Evolutionary conservation across 768 basidiomycete species (phyloP), one percentile per base, ranked within the genome.

Genomic region (Tulasnella sp.): DNA sequence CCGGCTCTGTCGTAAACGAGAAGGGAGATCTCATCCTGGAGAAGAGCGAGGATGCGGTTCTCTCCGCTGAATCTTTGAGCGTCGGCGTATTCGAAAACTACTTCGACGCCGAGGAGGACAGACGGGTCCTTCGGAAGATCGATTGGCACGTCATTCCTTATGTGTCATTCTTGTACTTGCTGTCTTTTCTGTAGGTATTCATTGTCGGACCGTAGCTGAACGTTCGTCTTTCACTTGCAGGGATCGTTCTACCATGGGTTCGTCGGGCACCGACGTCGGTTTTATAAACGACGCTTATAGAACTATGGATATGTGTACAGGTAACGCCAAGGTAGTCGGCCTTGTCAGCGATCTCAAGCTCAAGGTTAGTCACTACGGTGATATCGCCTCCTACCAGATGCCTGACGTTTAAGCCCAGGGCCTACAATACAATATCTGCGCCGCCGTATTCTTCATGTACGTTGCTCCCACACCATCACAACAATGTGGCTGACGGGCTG

Each of bases 91-190:
- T n/a, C n/a, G n/a, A n/a, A n/a, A n/a, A 48, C 25, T 36, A 27
- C 35, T 52, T 52, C 37, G 53, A 55, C n/a, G 27, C 37, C 29
- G 35, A 42, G 23, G 35, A 55, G 8, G 59, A 62, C 17, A 37
- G 43, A n/a, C 50, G 51, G 21, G 21, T 62, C 6, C 37, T 62
- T 23, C 32, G 49, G 23, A 60, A 56, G 35, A 54, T 62, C 45
- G 69, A 70, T 57, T 65, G 54, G 39, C 65, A 63, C 21, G 50
- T 89, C 55, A 74, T 89, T 31, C 88, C 88, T 32, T 88, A 84
- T 82, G 69, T 90, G 37, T 81, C 84, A 4, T 74, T 91, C 52
- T 68, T 90, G 62, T 87, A 87, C 68, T 71, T 88, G 35, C 71
- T 89, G 36, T 82, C 81, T 62, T 88, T 86, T 73, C 71, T 88